A percentile compares a stretch with the other conserved stretches of the same genome.
These are phyloP conservation scores for Dioscorea dumetorum DNA, from an alignment of 106 monocot genomes.

Conservation along the genomic window DNA sequence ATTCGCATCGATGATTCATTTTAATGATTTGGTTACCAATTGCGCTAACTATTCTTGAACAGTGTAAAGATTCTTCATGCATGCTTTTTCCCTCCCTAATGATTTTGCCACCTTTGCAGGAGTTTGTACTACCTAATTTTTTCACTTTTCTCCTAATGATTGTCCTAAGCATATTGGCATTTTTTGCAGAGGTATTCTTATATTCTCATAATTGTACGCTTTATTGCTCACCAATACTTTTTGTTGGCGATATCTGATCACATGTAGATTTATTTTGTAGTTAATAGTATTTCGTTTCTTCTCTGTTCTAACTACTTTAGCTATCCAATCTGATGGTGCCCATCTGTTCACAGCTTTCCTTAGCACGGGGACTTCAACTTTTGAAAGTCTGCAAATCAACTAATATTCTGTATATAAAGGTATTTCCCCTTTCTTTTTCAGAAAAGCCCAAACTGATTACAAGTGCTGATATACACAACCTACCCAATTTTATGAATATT, in stretches of 20 bases:
- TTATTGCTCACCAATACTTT: neutral
- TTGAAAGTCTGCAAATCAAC: constrained; percentile 41
- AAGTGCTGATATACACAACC: neutral
- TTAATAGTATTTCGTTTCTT: neutral
- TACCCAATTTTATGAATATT: neutral
- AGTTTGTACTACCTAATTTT: constrained; percentile 35
- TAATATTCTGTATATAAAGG: constrained; percentile 47
- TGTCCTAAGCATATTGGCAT: constrained; percentile 41
- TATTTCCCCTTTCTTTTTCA: neutral
- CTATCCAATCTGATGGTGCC: neutral
- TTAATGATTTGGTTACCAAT: neutral
- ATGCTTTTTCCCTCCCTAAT: neutral
- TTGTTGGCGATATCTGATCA: neutral
- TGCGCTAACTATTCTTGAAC: neutral
- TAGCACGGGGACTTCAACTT: constrained; percentile 63
- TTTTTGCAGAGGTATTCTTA: constrained; percentile 47
- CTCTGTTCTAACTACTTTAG: neutral
- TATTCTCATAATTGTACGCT: neutral
- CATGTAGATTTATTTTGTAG: neutral
- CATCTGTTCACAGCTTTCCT: constrained; percentile 23
- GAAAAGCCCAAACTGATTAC: neutral
- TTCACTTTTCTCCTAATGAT: constrained; percentile 30
- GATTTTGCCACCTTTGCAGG: constrained; percentile 18
- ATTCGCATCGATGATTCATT: neutral
- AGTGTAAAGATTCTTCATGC: neutral